Evolutionary conservation across 2,329 filamentous ascomycete species (phyloP).

Genomic region (Trichoderma brevicompactum): DNA sequence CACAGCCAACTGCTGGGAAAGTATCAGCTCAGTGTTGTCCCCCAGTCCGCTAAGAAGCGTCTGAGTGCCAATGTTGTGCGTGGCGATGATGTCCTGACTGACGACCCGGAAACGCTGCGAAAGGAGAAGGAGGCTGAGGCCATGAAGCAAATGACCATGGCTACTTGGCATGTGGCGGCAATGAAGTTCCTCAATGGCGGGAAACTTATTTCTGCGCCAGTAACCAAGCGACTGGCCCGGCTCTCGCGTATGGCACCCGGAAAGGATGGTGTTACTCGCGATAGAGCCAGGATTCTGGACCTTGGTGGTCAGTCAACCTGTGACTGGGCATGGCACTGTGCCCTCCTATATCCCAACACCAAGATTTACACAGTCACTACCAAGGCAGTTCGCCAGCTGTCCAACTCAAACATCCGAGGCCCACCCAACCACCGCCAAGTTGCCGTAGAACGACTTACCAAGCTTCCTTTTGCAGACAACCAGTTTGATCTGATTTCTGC

Average conservation of each 20-base stretch:
- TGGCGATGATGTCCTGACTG: slow-evolving; percentile 66
- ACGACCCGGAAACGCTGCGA: slow-evolving; percentile 66
- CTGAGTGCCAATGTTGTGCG: slow-evolving; percentile 74
- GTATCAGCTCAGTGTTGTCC: slow-evolving; percentile 74
- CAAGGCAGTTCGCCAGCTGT: slow-evolving; percentile 69
- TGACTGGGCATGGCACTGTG: slow-evolving; percentile 96
- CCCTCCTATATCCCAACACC: slow-evolving; percentile 80
- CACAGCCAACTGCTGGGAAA: slow-evolving; percentile 83
- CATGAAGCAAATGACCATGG: slow-evolving; percentile 68
- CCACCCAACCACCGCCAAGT: slow-evolving; percentile 87
- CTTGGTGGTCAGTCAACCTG: slow-evolving; percentile 82
- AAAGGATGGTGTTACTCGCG: slow-evolving; percentile 50
- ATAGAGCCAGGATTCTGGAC: slow-evolving; percentile 75
- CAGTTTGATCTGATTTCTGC: slow-evolving; percentile 93
- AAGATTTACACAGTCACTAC: slow-evolving; percentile 88
- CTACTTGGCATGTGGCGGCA: slow-evolving; percentile 65
- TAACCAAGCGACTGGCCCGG: slow-evolving; percentile 64
- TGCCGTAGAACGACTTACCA: slow-evolving; percentile 74
- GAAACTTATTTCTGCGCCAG: slow-evolving; percentile 65
- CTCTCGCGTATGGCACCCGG: slow-evolving; percentile 54
- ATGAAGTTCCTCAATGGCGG: slow-evolving; percentile 66
- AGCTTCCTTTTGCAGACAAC: slow-evolving; percentile 80
- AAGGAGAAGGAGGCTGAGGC: slow-evolving; percentile 82
- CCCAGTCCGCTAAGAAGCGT: slow-evolving; percentile 71
- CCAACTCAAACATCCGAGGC: slow-evolving; percentile 76